These are phyloP conservation scores for Rhodotorula sp. DNA, from an alignment of 1,284 basidiomycete genomes.

Conservation along the genomic window DNA sequence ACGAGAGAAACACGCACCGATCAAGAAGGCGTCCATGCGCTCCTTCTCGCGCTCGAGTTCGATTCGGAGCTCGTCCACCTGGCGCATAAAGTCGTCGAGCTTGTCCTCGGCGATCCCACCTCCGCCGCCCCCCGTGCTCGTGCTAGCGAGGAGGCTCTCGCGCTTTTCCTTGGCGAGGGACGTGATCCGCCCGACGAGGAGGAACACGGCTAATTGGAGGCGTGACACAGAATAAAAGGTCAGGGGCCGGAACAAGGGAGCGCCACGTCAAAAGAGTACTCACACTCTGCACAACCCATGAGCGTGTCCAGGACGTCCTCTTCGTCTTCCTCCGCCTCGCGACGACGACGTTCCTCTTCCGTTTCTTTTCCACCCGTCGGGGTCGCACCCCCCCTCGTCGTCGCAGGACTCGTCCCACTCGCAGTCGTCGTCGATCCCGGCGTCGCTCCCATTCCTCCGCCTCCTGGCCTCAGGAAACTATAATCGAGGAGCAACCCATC, in stretches of 20 bases:
- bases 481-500: constrained; percentile 25
- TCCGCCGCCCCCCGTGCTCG: not conserved
- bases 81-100: constrained; percentile 1
- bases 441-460: constrained; percentile 1
- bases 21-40: constrained; percentile 13
- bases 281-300: constrained; percentile 21
- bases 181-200: constrained; percentile 18
- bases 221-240: too few relatives aligned
- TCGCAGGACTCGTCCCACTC: not conserved
- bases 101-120: constrained; percentile 16
- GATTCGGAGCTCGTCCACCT: constrained; percentile 13
- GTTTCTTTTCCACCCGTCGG: not conserved
- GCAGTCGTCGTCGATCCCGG: not conserved
- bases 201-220: constrained; percentile 19
- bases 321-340: constrained; percentile 16
- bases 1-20: constrained; percentile 4
- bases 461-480: not conserved
- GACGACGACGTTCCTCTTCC: not conserved
- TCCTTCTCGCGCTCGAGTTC: constrained; percentile 20
- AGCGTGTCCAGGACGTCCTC: constrained; percentile 25
- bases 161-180: constrained; percentile 25
- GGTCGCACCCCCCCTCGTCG: not conserved
- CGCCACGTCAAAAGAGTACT: not conserved
- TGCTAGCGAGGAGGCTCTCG: not conserved
- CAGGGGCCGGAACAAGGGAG: too few relatives aligned